phyloP scores from a whole-genome alignment of 345 rosid genomes.

The Eucalyptus curtisii region DNA sequence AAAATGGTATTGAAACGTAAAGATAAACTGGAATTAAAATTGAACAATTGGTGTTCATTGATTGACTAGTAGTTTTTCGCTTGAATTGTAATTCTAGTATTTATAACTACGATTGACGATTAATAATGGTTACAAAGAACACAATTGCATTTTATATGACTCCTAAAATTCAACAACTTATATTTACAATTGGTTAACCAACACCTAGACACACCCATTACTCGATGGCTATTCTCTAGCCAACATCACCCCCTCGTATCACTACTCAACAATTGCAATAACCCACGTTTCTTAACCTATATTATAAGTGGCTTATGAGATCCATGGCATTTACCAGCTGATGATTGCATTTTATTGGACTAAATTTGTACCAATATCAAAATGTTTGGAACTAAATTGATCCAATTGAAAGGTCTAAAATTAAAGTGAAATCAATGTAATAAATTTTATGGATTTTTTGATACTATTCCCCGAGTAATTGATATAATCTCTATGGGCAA shows the following conservation, averaged over 20 bases:
- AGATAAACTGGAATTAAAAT: accelerated
- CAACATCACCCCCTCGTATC: not conserved
- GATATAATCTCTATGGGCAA: not conserved
- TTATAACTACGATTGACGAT: accelerated
- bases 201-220: not conserved
- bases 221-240: not conserved
- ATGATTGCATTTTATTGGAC: too few relatives aligned
- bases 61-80: not conserved
- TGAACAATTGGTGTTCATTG: not conserved
- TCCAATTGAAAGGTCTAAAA: accelerated
- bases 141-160: not conserved
- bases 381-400: accelerated
- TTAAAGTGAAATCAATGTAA: too few relatives aligned
- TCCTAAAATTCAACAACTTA: too few relatives aligned
- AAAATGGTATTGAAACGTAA: not conserved
- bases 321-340: not conserved
- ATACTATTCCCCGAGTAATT: accelerated
- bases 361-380: accelerated
- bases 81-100: not conserved
- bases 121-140: not conserved
- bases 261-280: not conserved
- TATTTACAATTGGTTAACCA: not conserved
- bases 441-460: accelerated
- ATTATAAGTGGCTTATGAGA: accelerated
- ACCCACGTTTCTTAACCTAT: not conserved